Evolutionary conservation across 73 alveolate species (phyloP).

Genomic region (Tetrahymena malaccensis): DNA sequence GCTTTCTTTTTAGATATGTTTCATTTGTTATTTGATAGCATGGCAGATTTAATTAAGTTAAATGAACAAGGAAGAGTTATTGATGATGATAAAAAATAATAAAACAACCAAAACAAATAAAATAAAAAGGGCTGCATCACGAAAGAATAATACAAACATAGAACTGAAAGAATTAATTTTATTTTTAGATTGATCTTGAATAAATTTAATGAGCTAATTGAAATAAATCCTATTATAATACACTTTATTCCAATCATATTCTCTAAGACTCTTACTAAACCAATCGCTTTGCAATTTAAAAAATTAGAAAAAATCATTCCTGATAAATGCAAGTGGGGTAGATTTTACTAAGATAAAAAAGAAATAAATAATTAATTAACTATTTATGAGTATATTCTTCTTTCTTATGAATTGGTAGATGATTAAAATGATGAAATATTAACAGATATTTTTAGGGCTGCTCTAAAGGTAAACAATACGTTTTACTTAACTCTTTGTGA

Average conservation of each 20-base stretch:
- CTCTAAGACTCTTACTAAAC: not conserved
- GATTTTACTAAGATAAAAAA: not conserved
- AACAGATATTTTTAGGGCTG: not conserved
- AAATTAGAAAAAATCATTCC: not conserved
- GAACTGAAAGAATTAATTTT: not conserved
- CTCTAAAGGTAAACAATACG: not conserved
- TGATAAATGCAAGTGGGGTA: not conserved
- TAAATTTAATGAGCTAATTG: not conserved
- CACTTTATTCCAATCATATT: not conserved
- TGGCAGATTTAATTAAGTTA: not conserved
- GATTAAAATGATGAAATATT: not conserved
- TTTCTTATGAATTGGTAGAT: not conserved
- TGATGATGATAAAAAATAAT: not conserved
- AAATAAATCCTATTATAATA: not conserved
- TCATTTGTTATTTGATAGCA: not conserved
- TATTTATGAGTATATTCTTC: not conserved
- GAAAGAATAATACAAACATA: no score
- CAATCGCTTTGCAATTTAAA: not conserved
- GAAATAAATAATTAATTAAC: not conserved
- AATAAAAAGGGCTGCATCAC: not conserved
- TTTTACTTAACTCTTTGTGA: not conserved
- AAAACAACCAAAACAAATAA: not conserved
- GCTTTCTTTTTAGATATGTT: not conserved
- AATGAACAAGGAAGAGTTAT: not conserved
- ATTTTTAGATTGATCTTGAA: not conserved